Evolutionary conservation across 345 rosid species (phyloP).

Genomic region (Eucalyptus curtisii): DNA sequence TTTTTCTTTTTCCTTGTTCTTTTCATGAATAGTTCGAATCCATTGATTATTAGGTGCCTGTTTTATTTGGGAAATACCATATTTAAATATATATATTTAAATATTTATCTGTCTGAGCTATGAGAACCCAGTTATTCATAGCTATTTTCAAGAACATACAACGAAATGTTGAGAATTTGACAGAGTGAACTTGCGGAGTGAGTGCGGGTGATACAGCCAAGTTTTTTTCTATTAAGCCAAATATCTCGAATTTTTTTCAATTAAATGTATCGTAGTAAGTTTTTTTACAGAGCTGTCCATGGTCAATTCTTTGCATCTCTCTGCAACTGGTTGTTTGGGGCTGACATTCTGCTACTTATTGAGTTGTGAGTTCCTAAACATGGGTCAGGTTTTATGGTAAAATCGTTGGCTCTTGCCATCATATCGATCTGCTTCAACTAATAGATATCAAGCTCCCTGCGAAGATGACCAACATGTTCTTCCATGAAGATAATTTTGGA

Average conservation of each 20-base stretch:
- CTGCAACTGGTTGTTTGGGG: neutral
- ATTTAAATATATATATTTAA: neutral
- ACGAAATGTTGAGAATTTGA: neutral
- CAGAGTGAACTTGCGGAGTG: neutral
- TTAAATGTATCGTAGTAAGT: rapidly evolving
- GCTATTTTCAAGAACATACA: neutral
- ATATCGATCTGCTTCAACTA: neutral
- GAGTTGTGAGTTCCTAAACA: neutral
- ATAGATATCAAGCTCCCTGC: neutral
- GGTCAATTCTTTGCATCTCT: neutral
- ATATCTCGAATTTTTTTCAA: neutral
- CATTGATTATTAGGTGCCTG: neutral
- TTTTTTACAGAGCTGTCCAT: neutral
- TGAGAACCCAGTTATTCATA: neutral
- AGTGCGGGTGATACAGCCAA: neutral
- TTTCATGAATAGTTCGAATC: neutral
- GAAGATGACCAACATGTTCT: neutral
- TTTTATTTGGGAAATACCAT: neutral
- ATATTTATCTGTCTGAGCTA: neutral
- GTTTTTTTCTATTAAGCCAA: neutral
- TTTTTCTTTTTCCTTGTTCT: no score
- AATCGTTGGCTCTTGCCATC: neutral
- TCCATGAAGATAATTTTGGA: neutral
- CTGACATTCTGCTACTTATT: neutral
- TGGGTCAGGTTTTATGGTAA: neutral